Conservation (phyloP, 768 basidiomycete species). For the Russula earlei region DNA sequence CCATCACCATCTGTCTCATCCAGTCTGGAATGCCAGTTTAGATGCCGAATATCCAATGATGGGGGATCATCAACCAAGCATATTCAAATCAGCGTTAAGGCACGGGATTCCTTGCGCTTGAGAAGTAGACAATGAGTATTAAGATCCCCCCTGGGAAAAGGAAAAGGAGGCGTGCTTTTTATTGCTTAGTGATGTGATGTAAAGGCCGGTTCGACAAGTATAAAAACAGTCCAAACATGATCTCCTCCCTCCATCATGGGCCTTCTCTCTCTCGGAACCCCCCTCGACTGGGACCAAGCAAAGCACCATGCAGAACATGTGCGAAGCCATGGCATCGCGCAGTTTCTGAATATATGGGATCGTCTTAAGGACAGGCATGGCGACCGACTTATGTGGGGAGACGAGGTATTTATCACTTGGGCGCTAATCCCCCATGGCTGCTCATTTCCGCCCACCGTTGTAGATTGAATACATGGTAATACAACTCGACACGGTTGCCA, state of each 20-base stretch:
- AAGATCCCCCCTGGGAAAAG: too few species aligned
- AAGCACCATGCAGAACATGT: constrained; percentile 85
- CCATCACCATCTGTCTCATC: too few species aligned
- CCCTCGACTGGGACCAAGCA: constrained; percentile 85
- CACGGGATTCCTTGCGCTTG: too few species aligned
- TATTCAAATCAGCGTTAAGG: too few species aligned
- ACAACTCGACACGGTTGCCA: constrained; percentile 65
- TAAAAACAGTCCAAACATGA: background rate
- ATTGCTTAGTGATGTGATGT: constrained; percentile 6
- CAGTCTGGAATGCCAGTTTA: too few species aligned
- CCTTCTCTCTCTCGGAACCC: constrained; percentile 85
- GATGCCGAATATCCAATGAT: too few species aligned
- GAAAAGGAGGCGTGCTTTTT: too few species aligned
- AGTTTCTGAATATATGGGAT: constrained; percentile 92
- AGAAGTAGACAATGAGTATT: too few species aligned
- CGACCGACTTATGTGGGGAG: constrained; percentile 94
- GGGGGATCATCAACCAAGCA: too few species aligned
- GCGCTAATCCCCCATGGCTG: background rate
- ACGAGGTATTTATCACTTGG: constrained; percentile 56
- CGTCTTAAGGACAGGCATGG: constrained; percentile 83
- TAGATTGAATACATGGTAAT: constrained; percentile 97
- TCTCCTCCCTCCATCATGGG: constrained; percentile 52
- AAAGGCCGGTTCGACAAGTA: background rate
- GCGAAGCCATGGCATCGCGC: constrained; percentile 83
- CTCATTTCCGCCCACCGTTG: background rate